Percentiles rank a stretch among this genome's conserved stretches.
These are phyloP conservation scores for Bruguiera gymnorhiza DNA, from an alignment of 345 rosid species.

Conservation along the genomic window DNA sequence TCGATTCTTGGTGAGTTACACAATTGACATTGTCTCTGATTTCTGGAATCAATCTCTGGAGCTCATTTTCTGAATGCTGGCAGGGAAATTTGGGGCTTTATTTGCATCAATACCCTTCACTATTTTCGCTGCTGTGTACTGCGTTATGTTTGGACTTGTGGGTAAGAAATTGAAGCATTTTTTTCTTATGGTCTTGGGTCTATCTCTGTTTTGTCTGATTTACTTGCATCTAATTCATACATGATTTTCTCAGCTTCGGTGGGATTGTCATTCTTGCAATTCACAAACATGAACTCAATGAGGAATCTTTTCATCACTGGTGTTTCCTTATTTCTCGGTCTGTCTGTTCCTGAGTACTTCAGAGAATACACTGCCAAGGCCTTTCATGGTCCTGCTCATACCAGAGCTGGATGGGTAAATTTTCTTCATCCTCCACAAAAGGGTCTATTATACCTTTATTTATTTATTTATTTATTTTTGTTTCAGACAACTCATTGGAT, in stretches of 20 bases:
- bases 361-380: constrained; percentile 77
- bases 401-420: constrained; percentile 85
- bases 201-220: neutral
- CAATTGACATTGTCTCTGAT: neutral
- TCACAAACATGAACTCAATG: constrained; percentile 98
- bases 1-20: constrained; percentile 66
- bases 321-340: constrained; percentile 80
- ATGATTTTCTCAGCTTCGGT: constrained; percentile 59
- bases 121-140: constrained; percentile 88
- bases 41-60: neutral
- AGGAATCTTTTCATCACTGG: constrained; percentile 87
- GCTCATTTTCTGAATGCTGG: constrained; percentile 6
- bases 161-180: constrained; percentile 37
- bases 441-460: neutral
- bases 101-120: constrained; percentile 96
- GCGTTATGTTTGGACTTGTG: constrained; percentile 88
- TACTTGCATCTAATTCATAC: neutral
- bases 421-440: neutral
- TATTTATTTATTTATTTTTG: too few relatives aligned
- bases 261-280: constrained; percentile 92
- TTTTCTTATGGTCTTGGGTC: neutral
- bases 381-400: constrained; percentile 87
- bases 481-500: too few relatives aligned
- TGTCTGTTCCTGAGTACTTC: constrained; percentile 86
- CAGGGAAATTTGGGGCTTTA: constrained; percentile 95